A percentile compares a stretch with the other conserved stretches of the same genome.
These are phyloP conservation scores for Jatropha multifida DNA, from an alignment of 441 rosid genomes.

Conservation along the genomic window DNA sequence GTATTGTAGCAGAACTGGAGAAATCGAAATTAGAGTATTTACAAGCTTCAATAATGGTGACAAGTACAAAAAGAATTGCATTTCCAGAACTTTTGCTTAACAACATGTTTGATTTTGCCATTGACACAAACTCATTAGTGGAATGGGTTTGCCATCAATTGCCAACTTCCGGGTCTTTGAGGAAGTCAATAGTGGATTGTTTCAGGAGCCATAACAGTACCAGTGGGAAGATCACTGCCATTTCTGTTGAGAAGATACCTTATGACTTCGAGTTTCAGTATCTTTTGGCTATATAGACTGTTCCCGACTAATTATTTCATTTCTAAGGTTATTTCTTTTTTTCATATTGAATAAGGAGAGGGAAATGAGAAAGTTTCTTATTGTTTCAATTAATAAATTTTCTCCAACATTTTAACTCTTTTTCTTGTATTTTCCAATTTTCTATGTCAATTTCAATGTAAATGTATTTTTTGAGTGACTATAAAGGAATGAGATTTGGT, in stretches of 20 bases:
- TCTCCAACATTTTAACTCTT: not conserved
- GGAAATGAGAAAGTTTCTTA: not conserved
- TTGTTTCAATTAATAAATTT: not conserved
- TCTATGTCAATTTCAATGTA: not conserved
- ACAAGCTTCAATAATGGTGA: conserved; percentile 77
- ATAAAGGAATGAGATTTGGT: not conserved
- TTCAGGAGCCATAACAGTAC: conserved; percentile 47
- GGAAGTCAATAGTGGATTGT: conserved; percentile 90
- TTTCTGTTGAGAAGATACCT: conserved; percentile 61
- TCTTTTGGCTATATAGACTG: conserved; percentile 56
- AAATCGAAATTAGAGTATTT: conserved; percentile 82
- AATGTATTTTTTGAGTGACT: not conserved
- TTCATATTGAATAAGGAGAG: not conserved
- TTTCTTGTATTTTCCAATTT: not conserved
- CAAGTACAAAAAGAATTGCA: conserved; percentile 57
- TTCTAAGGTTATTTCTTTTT: not conserved
- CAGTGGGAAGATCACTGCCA: conserved; percentile 36
- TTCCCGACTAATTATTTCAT: too few relatives aligned
- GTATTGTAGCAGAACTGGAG: conserved; percentile 64
- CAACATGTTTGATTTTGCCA: conserved; percentile 56
- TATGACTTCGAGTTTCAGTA: conserved; percentile 87
- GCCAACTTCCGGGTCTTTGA: conserved; percentile 76
- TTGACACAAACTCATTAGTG: conserved; percentile 54
- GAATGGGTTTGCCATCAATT: conserved; percentile 92
- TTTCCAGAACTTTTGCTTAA: conserved; percentile 72